Percentiles rank a stretch among this genome's conserved stretches.
These are phyloP conservation scores for Diaporthe nobilis DNA, from an alignment of 2,329 filamentous ascomycete species.

Conservation along the genomic window DNA sequence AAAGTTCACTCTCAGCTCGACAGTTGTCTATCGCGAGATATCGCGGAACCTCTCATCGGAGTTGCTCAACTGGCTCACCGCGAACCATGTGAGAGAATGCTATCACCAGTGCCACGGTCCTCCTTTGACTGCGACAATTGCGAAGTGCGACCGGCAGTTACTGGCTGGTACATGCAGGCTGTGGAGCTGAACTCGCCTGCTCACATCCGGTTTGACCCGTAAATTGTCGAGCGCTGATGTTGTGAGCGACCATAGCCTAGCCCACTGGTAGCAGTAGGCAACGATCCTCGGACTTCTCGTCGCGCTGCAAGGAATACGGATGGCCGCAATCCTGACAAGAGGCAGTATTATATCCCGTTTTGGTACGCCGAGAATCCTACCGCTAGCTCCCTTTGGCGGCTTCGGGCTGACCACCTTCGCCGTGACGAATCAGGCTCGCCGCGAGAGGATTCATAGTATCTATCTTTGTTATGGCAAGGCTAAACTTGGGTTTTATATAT, in stretches of 20 bases:
- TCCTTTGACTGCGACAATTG: background rate
- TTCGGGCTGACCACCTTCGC: conserved; percentile 4
- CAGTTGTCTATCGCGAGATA: no score
- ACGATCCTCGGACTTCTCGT: background rate
- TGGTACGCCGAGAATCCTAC: conserved; percentile 26
- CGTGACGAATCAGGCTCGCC: conserved; percentile 16
- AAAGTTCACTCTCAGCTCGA: no score
- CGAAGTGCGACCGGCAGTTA: background rate
- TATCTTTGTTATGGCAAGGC: background rate
- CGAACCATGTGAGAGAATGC: background rate
- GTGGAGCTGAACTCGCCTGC: background rate
- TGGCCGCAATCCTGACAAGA: no score
- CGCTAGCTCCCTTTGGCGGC: background rate
- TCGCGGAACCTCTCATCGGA: no score
- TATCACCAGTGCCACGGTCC: background rate
- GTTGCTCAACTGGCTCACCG: background rate
- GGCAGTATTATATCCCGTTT: background rate
- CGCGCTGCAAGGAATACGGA: background rate
- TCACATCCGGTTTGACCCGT: background rate
- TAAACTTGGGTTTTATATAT: background rate
- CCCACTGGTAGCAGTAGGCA: background rate
- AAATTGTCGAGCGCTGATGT: background rate
- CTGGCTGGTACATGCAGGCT: background rate
- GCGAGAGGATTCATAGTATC: background rate
- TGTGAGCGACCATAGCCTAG: no score